A percentile compares a stretch with the other conserved stretches of the same genome.
These are phyloP conservation scores for Hygrophila difformis DNA, from an alignment of 257 asterid species.

Conservation along the genomic window DNA sequence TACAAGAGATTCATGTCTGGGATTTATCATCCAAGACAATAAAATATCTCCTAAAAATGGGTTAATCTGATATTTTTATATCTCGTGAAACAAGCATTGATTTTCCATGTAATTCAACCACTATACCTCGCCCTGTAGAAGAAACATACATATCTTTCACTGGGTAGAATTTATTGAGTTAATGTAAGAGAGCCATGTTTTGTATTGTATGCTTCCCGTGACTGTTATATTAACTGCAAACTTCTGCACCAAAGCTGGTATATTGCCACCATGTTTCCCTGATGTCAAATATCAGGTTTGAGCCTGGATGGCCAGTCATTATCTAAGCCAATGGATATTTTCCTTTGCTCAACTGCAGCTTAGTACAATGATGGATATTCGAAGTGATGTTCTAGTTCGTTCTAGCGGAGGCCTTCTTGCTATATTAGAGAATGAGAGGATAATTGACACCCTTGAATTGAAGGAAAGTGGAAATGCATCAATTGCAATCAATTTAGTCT, in stretches of 20 bases:
- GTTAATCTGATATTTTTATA: neutral
- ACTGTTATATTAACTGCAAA: neutral
- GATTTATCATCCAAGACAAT: neutral
- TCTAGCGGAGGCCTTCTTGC: slow-evolving; percentile 98
- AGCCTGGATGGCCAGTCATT: neutral
- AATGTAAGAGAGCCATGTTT: too few relatives aligned
- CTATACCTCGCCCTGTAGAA: too few relatives aligned
- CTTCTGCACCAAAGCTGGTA: slow-evolving; percentile 2
- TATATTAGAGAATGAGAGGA: slow-evolving; percentile 84
- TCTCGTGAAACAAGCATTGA: slow-evolving; percentile 2
- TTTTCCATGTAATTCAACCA: slow-evolving; percentile 6
- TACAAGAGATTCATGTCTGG: too few relatives aligned
- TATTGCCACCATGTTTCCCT: too few relatives aligned
- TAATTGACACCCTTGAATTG: slow-evolving; percentile 66
- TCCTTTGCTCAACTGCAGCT: slow-evolving; percentile 41
- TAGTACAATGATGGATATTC: slow-evolving; percentile 90
- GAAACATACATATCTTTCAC: too few relatives aligned
- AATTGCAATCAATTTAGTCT: slow-evolving; percentile 61
- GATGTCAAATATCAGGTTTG: neutral
- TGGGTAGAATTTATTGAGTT: too few relatives aligned
- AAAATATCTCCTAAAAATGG: slow-evolving; percentile 4
- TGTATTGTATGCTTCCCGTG: slow-evolving; percentile 9
- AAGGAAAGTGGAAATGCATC: slow-evolving; percentile 63
- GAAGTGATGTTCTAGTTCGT: slow-evolving; percentile 92
- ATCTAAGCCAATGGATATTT: slow-evolving; percentile 8